Evolutionary conservation across 305 asterid genomes (phyloP).

Genomic region (Fraxinus ornus): DNA sequence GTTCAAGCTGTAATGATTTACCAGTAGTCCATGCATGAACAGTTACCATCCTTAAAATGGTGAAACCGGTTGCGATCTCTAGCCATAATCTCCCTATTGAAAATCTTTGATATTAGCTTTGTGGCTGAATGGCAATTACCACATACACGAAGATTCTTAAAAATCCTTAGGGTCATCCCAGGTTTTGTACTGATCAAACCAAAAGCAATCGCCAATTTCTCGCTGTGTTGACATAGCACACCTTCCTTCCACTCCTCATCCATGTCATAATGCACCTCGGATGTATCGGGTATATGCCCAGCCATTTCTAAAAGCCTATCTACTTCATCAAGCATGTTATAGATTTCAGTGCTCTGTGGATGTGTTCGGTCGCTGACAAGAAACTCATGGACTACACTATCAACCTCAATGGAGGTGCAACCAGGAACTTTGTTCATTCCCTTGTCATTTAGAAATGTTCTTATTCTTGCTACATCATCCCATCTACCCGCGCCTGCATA

Average conservation of each 20-base stretch:
- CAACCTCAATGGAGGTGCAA: slow-evolving; percentile 66
- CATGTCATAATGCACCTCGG: slow-evolving; percentile 54
- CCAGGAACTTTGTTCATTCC: slow-evolving; percentile 74
- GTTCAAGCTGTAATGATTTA: slow-evolving; percentile 22
- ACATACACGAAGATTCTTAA: slow-evolving; percentile 64
- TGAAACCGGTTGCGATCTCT: slow-evolving; percentile 72
- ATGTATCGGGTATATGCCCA: slow-evolving; percentile 54
- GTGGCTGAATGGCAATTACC: slow-evolving; percentile 65
- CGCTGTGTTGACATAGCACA: slow-evolving; percentile 55
- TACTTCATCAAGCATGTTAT: slow-evolving; percentile 61
- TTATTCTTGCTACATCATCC: slow-evolving; percentile 65
- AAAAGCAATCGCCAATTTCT: slow-evolving; percentile 69
- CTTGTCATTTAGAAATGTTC: slow-evolving; percentile 51
- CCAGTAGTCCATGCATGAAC: slow-evolving; percentile 77
- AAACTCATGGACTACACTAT: slow-evolving; percentile 57
- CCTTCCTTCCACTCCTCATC: slow-evolving; percentile 61
- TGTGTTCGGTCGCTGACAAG: slow-evolving; percentile 68
- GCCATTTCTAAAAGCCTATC: slow-evolving; percentile 43
- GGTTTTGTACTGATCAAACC: slow-evolving; percentile 66
- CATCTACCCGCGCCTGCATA: slow-evolving; percentile 62
- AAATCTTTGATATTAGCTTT: slow-evolving; percentile 60
- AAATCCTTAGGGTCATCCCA: slow-evolving; percentile 61
- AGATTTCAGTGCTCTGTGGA: slow-evolving; percentile 45
- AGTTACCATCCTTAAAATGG: slow-evolving; percentile 65
- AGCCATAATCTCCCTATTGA: slow-evolving; percentile 57